These are phyloP conservation scores for Alternaria atra DNA, from an alignment of 2,329 filamentous ascomycete genomes.

Conservation along the genomic window DNA sequence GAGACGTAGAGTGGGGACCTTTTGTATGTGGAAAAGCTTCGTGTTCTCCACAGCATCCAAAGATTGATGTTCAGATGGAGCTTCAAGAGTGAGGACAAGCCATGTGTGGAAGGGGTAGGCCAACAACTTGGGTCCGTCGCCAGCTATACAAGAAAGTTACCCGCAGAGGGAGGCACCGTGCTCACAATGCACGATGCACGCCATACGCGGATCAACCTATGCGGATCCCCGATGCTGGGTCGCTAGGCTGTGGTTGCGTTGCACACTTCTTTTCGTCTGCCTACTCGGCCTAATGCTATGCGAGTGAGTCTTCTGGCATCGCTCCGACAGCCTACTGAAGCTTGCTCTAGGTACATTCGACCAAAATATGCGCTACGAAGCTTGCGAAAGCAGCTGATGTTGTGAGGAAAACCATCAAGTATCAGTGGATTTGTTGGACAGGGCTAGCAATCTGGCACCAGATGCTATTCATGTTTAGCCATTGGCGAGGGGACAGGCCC, in stretches of 20 bases:
- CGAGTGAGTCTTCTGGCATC: neutral
- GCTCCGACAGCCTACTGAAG: neutral
- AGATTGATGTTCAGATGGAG: neutral
- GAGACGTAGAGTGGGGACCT: neutral
- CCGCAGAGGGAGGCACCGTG: conserved; percentile 14
- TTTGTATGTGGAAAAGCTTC: neutral
- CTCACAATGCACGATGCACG: conserved; percentile 1
- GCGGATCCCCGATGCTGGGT: neutral
- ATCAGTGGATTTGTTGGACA: neutral
- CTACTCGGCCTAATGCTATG: neutral
- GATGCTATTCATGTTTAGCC: conserved; percentile 4
- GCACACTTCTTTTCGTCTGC: neutral
- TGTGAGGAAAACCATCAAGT: neutral
- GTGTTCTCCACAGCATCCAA: neutral
- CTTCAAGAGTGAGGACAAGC: neutral
- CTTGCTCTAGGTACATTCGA: neutral
- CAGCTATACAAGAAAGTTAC: conserved; percentile 15
- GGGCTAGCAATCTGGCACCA: neutral
- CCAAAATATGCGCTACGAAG: neutral
- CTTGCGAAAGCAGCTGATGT: neutral
- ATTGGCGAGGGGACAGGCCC: conserved; percentile 1
- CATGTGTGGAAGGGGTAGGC: neutral
- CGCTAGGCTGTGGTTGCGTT: conserved; percentile 1
- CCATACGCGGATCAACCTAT: neutral
- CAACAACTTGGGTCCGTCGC: conserved; percentile 1